These are phyloP conservation scores for Groenewaldozyma tartarivorans DNA, from an alignment of 805 yeast genomes.

Conservation along the genomic window DNA sequence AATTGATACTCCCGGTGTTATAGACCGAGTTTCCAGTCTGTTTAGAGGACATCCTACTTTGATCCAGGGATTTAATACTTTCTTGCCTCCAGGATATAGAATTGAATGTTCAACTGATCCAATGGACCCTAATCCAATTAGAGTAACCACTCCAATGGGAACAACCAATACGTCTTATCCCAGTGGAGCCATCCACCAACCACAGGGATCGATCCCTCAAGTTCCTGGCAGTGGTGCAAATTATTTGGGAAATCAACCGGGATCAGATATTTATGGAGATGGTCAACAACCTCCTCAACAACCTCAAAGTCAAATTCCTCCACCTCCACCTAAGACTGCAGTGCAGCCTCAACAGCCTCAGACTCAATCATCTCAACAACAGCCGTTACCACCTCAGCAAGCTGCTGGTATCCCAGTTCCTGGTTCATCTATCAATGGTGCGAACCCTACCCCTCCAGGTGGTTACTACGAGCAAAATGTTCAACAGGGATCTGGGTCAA, in stretches of 20 bases:
- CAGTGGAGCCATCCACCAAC: too few relatives aligned
- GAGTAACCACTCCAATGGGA: constrained; percentile 94
- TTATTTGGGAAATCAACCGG: constrained; percentile 1
- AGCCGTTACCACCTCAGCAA: too few relatives aligned
- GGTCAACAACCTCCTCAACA: not conserved
- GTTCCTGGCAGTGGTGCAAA: too few relatives aligned
- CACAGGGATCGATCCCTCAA: too few relatives aligned
- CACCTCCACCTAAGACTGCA: not conserved
- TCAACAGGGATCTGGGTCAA: constrained; percentile 16
- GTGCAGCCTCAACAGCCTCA: not conserved
- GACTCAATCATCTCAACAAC: constrained; percentile 18
- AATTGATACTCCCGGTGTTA: constrained; percentile 97
- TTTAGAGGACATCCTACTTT: constrained; percentile 87
- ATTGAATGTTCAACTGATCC: constrained; percentile 89
- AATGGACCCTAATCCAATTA: constrained; percentile 80
- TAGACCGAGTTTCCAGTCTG: constrained; percentile 83
- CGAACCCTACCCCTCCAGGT: constrained; percentile 8
- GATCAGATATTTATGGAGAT: not conserved
- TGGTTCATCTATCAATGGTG: too few relatives aligned
- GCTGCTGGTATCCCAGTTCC: constrained; percentile 21
- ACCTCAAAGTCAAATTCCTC: not conserved
- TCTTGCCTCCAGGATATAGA: constrained; percentile 89
- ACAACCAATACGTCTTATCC: constrained; percentile 37
- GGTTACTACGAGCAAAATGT: constrained; percentile 17
- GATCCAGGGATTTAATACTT: constrained; percentile 96